phyloP scores from a whole-genome alignment of 352 stramenopile species.

The Albugo laibachii region DNA sequence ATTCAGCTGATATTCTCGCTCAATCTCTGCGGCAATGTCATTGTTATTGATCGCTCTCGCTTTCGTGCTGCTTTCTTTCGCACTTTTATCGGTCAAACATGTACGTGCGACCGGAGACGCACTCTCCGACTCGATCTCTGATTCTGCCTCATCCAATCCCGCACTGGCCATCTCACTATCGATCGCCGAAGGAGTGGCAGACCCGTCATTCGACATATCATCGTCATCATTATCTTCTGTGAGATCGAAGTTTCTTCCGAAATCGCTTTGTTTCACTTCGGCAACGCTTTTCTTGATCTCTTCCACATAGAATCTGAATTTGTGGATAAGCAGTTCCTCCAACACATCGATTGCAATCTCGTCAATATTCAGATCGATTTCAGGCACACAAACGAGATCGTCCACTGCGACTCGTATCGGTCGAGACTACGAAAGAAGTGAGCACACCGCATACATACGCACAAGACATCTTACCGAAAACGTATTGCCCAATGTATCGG shows the following conservation, averaged over 20 bases:
- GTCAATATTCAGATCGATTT: conserved; percentile 44
- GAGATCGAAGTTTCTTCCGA: conserved; percentile 14
- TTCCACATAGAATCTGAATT: conserved; percentile 52
- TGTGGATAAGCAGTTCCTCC: conserved; percentile 37
- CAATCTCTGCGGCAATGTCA: conserved; percentile 39
- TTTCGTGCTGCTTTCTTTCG: not conserved
- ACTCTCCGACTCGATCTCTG: conserved; percentile 32
- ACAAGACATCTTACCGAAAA: not conserved
- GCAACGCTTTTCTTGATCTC: conserved; percentile 59
- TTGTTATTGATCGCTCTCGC: conserved; percentile 16
- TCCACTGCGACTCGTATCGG: conserved; percentile 68
- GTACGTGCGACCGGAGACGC: conserved; percentile 7
- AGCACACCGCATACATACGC: conserved; percentile 1
- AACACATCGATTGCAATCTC: conserved; percentile 54
- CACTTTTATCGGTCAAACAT: not conserved
- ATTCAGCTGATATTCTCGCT: conserved; percentile 54
- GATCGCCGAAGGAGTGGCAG: conserved; percentile 41
- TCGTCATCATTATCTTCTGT: conserved; percentile 61
- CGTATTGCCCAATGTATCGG: conserved; percentile 1
- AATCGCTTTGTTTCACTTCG: conserved; percentile 27
- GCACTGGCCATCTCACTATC: conserved; percentile 40
- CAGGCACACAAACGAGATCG: conserved; percentile 52
- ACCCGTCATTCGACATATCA: conserved; percentile 73
- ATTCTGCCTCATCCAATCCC: conserved; percentile 20
- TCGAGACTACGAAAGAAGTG: conserved; percentile 19